A percentile compares a stretch with the other conserved stretches of the same genome.
These are phyloP conservation scores for Colletotrichum navitas DNA, from an alignment of 2,329 filamentous ascomycete species.

Conservation along the genomic window DNA sequence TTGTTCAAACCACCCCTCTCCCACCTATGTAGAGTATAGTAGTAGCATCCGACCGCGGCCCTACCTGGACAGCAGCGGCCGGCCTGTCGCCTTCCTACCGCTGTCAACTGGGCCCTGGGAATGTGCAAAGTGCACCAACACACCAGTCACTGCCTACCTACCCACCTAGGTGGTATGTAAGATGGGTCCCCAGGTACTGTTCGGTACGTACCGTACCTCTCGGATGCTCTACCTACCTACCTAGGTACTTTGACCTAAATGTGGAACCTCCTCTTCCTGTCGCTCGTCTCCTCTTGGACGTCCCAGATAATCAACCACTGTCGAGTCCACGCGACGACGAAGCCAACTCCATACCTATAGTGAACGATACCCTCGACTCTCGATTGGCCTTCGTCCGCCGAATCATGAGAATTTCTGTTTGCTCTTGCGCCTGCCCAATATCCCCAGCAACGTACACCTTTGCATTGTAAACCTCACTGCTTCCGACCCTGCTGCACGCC, in stretches of 20 bases:
- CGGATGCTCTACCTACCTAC: background rate
- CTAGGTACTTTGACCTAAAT: background rate
- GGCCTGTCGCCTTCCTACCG: conserved; percentile 5
- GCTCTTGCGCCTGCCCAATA: conserved; percentile 13
- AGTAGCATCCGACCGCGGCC: background rate
- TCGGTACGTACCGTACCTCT: background rate
- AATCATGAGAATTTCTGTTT: conserved; percentile 32
- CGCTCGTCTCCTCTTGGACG: conserved; percentile 27
- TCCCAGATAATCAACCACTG: conserved; percentile 15
- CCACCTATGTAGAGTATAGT: too few species aligned
- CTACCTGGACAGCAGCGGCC: background rate
- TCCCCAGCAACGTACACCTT: conserved; percentile 17
- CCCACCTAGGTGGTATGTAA: background rate
- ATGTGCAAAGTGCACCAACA: background rate
- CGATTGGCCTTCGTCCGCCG: background rate
- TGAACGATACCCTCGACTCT: conserved; percentile 32
- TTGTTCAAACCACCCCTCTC: background rate
- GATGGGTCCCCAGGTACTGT: background rate
- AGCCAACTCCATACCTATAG: conserved; percentile 3
- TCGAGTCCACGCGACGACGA: conserved; percentile 36
- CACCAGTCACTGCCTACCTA: too few species aligned
- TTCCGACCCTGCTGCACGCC: background rate
- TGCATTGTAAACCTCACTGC: conserved; percentile 17
- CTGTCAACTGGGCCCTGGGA: conserved; percentile 1
- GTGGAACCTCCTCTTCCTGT: conserved; percentile 22